Percentiles rank a stretch among this genome's conserved stretches.
phyloP scores from a whole-genome alignment of 805 yeast genomes.

The Metschnikowia dekortorum region DNA sequence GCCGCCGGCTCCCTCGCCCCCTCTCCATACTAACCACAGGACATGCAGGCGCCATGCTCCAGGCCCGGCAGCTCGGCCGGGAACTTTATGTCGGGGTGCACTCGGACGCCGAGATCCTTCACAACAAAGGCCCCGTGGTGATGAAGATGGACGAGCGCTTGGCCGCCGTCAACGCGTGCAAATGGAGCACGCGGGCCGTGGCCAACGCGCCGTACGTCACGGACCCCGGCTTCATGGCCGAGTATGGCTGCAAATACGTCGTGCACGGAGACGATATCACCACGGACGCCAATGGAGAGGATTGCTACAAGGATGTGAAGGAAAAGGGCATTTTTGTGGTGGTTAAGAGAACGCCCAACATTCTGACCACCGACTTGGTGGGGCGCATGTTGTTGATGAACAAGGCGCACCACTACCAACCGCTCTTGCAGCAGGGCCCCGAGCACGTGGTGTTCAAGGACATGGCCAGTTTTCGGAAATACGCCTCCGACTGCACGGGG shows the following conservation, averaged over 20 bases:
- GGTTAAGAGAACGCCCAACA: slow-evolving; percentile 92
- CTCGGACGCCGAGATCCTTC: slow-evolving; percentile 77
- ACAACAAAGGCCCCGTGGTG: slow-evolving; percentile 90
- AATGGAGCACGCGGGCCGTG: slow-evolving; percentile 76
- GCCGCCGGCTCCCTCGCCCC: background rate
- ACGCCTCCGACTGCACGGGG: slow-evolving; percentile 66
- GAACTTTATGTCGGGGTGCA: slow-evolving; percentile 86
- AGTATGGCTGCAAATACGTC: slow-evolving; percentile 76
- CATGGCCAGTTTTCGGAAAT: slow-evolving; percentile 42
- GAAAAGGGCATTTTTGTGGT: slow-evolving; percentile 80
- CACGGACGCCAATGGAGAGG: slow-evolving; percentile 92
- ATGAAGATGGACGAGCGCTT: slow-evolving; percentile 79
- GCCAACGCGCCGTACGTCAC: slow-evolving; percentile 92
- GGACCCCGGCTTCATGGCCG: slow-evolving; percentile 72
- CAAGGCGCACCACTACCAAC: slow-evolving; percentile 51
- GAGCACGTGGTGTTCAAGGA: slow-evolving; percentile 25
- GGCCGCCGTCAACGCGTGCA: slow-evolving; percentile 82
- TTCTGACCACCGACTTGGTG: slow-evolving; percentile 91
- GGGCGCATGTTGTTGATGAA: slow-evolving; percentile 73
- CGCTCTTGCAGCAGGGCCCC: slow-evolving; percentile 23
- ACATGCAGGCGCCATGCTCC: slow-evolving; percentile 95
- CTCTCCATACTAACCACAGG: slow-evolving; percentile 27
- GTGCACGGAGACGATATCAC: slow-evolving; percentile 98
- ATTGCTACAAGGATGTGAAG: slow-evolving; percentile 82
- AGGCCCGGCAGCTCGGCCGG: slow-evolving; percentile 79